Conservation (phyloP, 1,284 basidiomycete species). For the Cutaneotrichosporon sp. region DNA sequence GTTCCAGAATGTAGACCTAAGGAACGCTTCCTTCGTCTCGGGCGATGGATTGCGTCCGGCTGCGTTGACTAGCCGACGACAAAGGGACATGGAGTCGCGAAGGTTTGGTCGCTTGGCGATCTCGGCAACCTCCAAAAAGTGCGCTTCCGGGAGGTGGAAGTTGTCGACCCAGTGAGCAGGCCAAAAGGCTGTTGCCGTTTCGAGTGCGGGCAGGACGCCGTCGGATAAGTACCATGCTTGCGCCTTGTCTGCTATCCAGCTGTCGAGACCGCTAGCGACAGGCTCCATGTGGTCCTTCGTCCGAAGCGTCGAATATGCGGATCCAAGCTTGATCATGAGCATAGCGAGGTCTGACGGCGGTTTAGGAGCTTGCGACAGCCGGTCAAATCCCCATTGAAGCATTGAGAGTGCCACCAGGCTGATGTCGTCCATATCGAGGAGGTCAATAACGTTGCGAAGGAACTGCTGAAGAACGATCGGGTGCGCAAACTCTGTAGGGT, state of each 20-base stretch:
- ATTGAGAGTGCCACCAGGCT: constrained; percentile 64
- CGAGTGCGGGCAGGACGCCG: constrained; percentile 10
- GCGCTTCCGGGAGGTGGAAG: constrained; percentile 8
- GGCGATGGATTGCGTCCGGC: neutral
- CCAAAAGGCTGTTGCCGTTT: constrained; percentile 29
- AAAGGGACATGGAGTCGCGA: constrained; percentile 22
- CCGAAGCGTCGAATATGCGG: constrained; percentile 5
- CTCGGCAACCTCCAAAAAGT: constrained; percentile 13
- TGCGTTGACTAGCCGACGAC: constrained; percentile 4
- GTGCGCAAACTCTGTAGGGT: constrained; percentile 56
- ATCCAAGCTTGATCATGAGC: constrained; percentile 30
- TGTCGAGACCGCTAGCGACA: constrained; percentile 1
- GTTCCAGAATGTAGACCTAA: constrained; percentile 64
- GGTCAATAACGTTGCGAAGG: constrained; percentile 60
- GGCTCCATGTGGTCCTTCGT: neutral
- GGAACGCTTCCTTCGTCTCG: constrained; percentile 16
- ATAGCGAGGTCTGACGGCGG: constrained; percentile 15
- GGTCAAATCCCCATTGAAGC: constrained; percentile 66
- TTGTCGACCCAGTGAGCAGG: constrained; percentile 15
- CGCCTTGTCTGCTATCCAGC: constrained; percentile 2
- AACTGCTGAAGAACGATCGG: constrained; percentile 60
- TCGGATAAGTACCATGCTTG: constrained; percentile 13
- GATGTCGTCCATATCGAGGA: constrained; percentile 67
- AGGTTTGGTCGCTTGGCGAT: constrained; percentile 7
- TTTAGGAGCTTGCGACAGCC: constrained; percentile 16